These are phyloP conservation scores for Lenwebbia sp. DNA, from an alignment of 345 rosid species.

Conservation along the genomic window DNA sequence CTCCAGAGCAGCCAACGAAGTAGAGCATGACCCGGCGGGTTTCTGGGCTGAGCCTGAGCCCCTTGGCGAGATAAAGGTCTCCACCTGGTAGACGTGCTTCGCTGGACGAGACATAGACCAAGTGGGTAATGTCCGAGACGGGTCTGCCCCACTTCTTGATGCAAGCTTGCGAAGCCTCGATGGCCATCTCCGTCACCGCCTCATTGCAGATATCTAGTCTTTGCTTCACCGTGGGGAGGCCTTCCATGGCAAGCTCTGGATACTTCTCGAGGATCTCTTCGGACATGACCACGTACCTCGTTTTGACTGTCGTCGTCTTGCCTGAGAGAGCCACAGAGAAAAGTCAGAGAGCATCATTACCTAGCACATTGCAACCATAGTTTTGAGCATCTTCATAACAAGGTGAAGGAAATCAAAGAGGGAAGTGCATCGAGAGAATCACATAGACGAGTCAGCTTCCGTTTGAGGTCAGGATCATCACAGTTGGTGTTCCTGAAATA, in stretches of 20 bases:
- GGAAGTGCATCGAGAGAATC: slow-evolving; percentile 5
- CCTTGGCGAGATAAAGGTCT: slow-evolving; percentile 73
- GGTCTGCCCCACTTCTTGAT: slow-evolving; percentile 80
- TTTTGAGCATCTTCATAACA: neutral
- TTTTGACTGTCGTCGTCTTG: slow-evolving; percentile 89
- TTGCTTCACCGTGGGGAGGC: slow-evolving; percentile 76
- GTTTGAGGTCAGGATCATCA: slow-evolving; percentile 80
- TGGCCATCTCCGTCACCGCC: slow-evolving; percentile 87
- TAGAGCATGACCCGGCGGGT: slow-evolving; percentile 80
- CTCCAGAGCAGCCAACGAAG: slow-evolving; percentile 90
- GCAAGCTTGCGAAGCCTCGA: slow-evolving; percentile 74
- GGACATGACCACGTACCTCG: slow-evolving; percentile 95
- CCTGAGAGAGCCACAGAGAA: slow-evolving; percentile 28
- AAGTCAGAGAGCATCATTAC: neutral
- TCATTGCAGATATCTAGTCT: slow-evolving; percentile 65
- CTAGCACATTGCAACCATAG: neutral
- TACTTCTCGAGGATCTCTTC: slow-evolving; percentile 77
- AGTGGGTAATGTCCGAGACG: slow-evolving; percentile 68
- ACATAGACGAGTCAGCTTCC: slow-evolving; percentile 87
- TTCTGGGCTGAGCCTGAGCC: slow-evolving; percentile 68
- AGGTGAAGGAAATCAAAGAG: neutral
- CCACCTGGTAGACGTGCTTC: slow-evolving; percentile 95
- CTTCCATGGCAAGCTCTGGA: slow-evolving; percentile 81
- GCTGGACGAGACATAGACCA: slow-evolving; percentile 95
- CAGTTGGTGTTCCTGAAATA: slow-evolving; percentile 87